Percentiles rank a stretch among this genome's conserved stretches.
phyloP scores from a whole-genome alignment of 2,329 filamentous ascomycete species.

The Colletotrichum tabaci region DNA sequence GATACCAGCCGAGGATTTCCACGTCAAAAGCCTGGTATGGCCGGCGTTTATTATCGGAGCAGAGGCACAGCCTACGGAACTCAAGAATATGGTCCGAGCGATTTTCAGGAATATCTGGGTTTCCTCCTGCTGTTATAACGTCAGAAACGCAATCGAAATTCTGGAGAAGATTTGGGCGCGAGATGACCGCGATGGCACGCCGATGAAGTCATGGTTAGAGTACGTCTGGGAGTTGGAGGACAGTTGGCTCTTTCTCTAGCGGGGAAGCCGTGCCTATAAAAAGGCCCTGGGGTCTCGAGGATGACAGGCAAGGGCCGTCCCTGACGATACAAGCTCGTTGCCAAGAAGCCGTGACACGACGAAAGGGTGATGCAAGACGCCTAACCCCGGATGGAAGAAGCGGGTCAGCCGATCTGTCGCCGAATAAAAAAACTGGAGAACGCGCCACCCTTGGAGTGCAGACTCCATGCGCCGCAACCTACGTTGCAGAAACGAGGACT shows the following conservation, averaged over 20 bases:
- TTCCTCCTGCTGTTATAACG: slow-evolving; percentile 36
- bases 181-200: not conserved
- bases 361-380: slow-evolving; percentile 19
- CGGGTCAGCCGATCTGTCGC: slow-evolving; percentile 19
- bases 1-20: slow-evolving; percentile 24
- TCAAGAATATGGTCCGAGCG: slow-evolving; percentile 6
- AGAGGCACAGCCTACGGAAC: slow-evolving; percentile 14
- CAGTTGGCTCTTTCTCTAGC: slow-evolving; percentile 32
- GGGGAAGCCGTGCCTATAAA: not conserved
- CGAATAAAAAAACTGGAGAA: slow-evolving; percentile 9
- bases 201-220: slow-evolving; percentile 15
- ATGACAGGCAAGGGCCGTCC: not conserved
- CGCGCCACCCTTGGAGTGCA: slow-evolving; percentile 21
- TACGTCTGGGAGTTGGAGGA: slow-evolving; percentile 34
- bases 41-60: slow-evolving; percentile 30
- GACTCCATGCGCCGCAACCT: slow-evolving; percentile 27
- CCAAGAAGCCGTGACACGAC: slow-evolving; percentile 1
- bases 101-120: slow-evolving; percentile 32
- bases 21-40: slow-evolving; percentile 38
- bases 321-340: not conserved
- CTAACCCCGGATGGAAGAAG: slow-evolving; percentile 26
- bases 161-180: slow-evolving; percentile 29
- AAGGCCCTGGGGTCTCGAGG: not conserved
- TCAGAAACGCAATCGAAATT: slow-evolving; percentile 23
- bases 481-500: slow-evolving; percentile 16